phyloP scores from a whole-genome alignment of 2,329 filamentous ascomycete genomes.

The Xylaria sp. region DNA sequence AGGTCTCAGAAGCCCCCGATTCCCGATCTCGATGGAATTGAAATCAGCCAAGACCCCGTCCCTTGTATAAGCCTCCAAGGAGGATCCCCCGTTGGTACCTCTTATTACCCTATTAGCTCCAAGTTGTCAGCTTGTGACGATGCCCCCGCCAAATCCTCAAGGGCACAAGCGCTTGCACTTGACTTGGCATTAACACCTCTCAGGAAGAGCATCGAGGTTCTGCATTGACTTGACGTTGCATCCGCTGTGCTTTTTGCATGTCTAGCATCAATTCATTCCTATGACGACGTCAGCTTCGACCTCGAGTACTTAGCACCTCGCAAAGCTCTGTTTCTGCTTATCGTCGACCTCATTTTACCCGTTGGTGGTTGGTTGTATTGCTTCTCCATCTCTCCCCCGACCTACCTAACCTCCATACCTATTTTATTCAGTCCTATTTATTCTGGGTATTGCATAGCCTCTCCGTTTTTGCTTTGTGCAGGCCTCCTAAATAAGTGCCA shows the following conservation, averaged over 20 bases:
- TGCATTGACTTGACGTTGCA: constrained; percentile 33
- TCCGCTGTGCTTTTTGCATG: constrained; percentile 28
- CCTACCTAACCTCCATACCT: not conserved
- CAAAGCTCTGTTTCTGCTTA: not conserved
- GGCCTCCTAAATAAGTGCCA: constrained; percentile 18
- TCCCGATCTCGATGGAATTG: constrained; percentile 29
- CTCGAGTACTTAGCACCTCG: not conserved
- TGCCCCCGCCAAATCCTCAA: constrained; percentile 27
- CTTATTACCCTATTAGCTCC: constrained; percentile 11
- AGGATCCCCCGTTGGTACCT: constrained; percentile 12
- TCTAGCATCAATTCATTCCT: constrained; percentile 2
- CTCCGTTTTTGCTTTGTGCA: constrained; percentile 1
- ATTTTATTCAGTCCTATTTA: constrained; percentile 13
- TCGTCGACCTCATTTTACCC: not conserved
- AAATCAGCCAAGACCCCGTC: constrained; percentile 28
- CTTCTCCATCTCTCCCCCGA: not conserved
- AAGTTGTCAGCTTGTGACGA: constrained; percentile 33
- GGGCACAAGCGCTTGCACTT: constrained; percentile 8
- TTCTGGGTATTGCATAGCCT: constrained; percentile 14
- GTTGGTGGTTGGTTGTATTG: constrained; percentile 6
- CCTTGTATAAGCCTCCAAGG: constrained; percentile 10
- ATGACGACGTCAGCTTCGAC: constrained; percentile 7
- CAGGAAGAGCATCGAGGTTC: constrained; percentile 20
- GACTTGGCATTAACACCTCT: constrained; percentile 25
- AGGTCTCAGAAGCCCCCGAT: constrained; percentile 10